phyloP scores from a whole-genome alignment of 1,284 basidiomycete genomes.

The Kwoniella shivajii region DNA sequence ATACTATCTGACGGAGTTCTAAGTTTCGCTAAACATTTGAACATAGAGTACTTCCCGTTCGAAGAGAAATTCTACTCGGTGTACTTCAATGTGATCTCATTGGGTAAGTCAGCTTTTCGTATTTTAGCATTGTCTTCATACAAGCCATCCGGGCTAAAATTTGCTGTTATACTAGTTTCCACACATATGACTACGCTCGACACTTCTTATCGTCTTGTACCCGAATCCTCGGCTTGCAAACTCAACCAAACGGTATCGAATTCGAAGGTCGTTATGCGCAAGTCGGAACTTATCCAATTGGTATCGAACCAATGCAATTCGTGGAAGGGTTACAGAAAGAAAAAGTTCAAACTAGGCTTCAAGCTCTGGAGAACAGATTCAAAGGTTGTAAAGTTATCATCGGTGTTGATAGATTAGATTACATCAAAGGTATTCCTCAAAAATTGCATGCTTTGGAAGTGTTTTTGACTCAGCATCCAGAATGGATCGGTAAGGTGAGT shows the following conservation, averaged over 20 bases:
- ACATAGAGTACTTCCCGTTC: conserved; percentile 86
- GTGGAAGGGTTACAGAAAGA: conserved; percentile 80
- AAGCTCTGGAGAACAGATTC: conserved; percentile 83
- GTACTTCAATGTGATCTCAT: conserved; percentile 95
- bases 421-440: conserved; percentile 99
- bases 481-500: conserved; percentile 93
- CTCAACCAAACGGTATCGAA: conserved; percentile 97
- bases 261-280: conserved; percentile 93
- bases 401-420: conserved; percentile 95
- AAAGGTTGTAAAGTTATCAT: conserved; percentile 96
- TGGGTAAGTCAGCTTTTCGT: conserved; percentile 56
- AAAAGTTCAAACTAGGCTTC: conserved; percentile 75
- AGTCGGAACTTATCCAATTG: conserved; percentile 98
- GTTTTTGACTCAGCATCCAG: conserved; percentile 94
- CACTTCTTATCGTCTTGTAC: conserved; percentile 99
- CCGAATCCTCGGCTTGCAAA: conserved; percentile 90
- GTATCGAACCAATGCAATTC: conserved; percentile 93
- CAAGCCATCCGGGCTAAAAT: no score
- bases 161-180: no score
- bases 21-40: conserved; percentile 8
- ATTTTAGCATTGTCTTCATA: neutral
- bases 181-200: conserved; percentile 99
- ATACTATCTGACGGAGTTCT: neutral
- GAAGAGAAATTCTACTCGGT: conserved; percentile 93
- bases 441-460: conserved; percentile 96